A percentile compares a stretch with the other conserved stretches of the same genome.
Evolutionary conservation across 768 basidiomycete species (phyloP).

Genomic region (Boletus subcaerulescens): DNA sequence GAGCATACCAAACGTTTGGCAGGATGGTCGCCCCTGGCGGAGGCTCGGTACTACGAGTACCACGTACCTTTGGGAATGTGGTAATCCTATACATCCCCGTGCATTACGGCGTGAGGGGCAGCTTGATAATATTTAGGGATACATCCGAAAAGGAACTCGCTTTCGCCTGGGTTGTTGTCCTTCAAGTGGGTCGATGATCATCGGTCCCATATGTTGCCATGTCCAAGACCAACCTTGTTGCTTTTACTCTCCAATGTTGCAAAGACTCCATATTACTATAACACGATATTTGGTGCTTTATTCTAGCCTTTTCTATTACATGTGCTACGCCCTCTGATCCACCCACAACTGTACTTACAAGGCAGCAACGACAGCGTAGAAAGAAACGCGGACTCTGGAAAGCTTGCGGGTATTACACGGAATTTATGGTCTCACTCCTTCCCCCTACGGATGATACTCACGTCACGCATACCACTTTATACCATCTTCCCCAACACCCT

Average conservation of each 20-base stretch:
- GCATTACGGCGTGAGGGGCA: neutral
- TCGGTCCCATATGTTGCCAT: too few relatives aligned
- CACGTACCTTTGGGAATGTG: neutral
- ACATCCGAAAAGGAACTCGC: neutral
- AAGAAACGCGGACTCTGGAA: neutral
- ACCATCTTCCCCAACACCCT: slow-evolving; percentile 58
- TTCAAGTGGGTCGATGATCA: too few relatives aligned
- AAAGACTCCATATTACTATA: too few relatives aligned
- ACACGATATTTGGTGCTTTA: too few relatives aligned
- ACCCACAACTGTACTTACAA: too few relatives aligned
- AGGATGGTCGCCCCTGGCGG: neutral
- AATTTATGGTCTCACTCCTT: slow-evolving; percentile 9
- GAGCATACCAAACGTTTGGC: neutral
- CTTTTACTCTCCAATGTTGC: too few relatives aligned
- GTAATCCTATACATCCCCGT: neutral
- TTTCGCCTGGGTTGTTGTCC: too few relatives aligned
- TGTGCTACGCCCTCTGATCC: neutral
- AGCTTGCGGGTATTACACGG: slow-evolving; percentile 17
- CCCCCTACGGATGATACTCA: neutral
- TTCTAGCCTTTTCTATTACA: neutral
- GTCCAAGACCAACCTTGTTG: too few relatives aligned
- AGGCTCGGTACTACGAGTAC: neutral
- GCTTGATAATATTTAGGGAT: neutral
- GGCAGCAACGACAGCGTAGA: neutral
- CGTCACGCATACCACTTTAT: neutral